Evolutionary conservation across 345 rosid species (phyloP).

Genomic region (Citrus unshiu): DNA sequence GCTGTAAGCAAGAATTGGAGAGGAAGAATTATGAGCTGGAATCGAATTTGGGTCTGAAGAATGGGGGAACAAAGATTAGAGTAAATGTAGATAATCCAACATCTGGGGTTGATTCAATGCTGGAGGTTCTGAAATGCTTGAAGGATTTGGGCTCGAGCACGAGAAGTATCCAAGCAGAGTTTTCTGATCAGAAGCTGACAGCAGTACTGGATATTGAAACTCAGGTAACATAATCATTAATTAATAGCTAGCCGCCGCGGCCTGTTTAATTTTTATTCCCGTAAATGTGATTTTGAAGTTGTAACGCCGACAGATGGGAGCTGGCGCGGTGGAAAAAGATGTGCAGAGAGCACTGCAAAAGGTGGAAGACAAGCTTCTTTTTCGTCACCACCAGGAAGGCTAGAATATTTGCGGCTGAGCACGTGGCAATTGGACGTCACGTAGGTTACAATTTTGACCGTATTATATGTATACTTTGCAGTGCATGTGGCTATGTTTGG

Average conservation of each 20-base stretch:
- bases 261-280: neutral
- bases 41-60: slow-evolving; percentile 14
- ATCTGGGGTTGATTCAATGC: slow-evolving; percentile 55
- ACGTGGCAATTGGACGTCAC: neutral
- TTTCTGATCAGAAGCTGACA: slow-evolving; percentile 33
- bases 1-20: slow-evolving; percentile 37
- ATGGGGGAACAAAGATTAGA: slow-evolving; percentile 31
- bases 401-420: neutral
- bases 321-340: slow-evolving; percentile 38
- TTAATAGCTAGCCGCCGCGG: neutral
- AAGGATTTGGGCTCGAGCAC: slow-evolving; percentile 34
- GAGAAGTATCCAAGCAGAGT: slow-evolving; percentile 28
- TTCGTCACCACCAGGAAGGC: slow-evolving; percentile 13
- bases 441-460: neutral
- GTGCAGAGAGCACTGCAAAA: slow-evolving; percentile 39
- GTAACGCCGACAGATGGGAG: slow-evolving; percentile 34
- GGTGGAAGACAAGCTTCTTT: slow-evolving; percentile 32
- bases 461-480: neutral
- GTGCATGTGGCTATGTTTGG: too few relatives aligned
- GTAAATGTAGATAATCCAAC: slow-evolving; percentile 39
- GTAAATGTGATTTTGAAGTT: neutral
- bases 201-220: slow-evolving; percentile 39
- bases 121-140: slow-evolving; percentile 49
- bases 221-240: slow-evolving; percentile 26
- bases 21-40: slow-evolving; percentile 30